Evolutionary conservation across 371 early-diverging fungal genomes (phyloP), one percentile per base, ranked within the genome.

Genomic region (Smittium culicis): DNA sequence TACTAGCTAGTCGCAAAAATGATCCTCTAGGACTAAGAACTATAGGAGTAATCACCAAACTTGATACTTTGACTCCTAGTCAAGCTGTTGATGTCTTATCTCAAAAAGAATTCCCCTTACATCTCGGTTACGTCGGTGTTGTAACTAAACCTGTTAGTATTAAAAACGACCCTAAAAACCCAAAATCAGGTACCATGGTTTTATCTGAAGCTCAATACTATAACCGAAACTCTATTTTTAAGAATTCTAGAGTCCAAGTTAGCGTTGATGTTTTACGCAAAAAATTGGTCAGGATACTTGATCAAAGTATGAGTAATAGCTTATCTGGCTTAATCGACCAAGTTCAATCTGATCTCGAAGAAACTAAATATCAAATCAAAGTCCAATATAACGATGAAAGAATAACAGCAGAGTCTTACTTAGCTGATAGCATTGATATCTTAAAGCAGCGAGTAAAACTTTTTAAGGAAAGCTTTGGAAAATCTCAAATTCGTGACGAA

Each of bases 1-100:
- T 99, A 14, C 85, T 91, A 66, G 92, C 97, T 20, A 87, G 90
- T 65, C 87, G 92, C 31, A 88, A 89, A 72, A 90, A 86, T 57
- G 99, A 99, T 77, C 98, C 99, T 1, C 76, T 88, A 31, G 96
- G 97, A 30, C 66, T 86, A 57, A 82, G 99, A 27, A 99, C 99
- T 0, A 88, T 99, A 67, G 99, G 99, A 67, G 98, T 99, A 0
- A 82, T 99, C 32, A 99, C 99, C 31, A 99, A 99, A 75, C 91
- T 99, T 84, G 99, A 99, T 73, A 81, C 96, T 35, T 93, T 99
- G 0, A 89, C 94, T 59, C 90, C 95, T 28, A 83, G 86, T 32
- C 72, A 75, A 0, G 97, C 92, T 20, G 89, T 88, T 2, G 79
- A 85, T 11, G 87, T 96, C 68, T 83, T 98, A 45, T 82, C 83